Base-by-base conservation (phyloP, 2,329 filamentous ascomycete genomes). In the Verticillium isaacii region DNA sequence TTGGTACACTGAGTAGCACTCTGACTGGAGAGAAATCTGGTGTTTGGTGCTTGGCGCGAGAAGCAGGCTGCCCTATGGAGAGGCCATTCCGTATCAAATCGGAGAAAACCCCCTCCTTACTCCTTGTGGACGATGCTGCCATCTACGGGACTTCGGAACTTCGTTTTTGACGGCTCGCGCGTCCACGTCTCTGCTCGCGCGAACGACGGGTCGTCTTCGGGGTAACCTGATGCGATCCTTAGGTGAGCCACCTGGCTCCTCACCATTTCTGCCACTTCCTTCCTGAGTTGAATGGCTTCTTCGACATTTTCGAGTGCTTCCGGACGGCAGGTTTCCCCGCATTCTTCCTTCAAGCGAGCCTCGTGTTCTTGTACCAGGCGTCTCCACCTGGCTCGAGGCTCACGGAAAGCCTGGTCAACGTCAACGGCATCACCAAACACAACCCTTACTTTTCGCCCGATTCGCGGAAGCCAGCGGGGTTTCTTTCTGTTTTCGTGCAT, bases 401-500 rank as follows among this genome's bases (percentile, higher is more conserved):
- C 90, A 4, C 90, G 92, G 78, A 97, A 97, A 1, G 88, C 81
- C 19, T 78, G 79, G 62, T 95, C 91, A 1, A 83, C 82, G 69
- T 96, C 89, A 0, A 96, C 81, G 17, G 85, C 85, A 62, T 94
- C 87, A 25, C 95, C 95, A 73, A 97, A 93, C 1, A 87, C 88
- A 58, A 97, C 81, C 57, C 81, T 85, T 58, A 97, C 80, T 7
- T 82, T 83, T 67, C 91, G 89, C 59, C 89, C 87, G 12, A 87
- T 77, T 3, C 94, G 85, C 1, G 95, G 95, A 15, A 96, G 68
- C 70, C 92, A 95, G 14, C 92, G 86, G 1, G 94, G 95, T 68
- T 88, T 97, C 2, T 76, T 77, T 56, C 95, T 85, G 62, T 88
- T 83, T 75, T 98, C 94, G 69, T 91, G 85, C 94, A 98, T 97